Evolutionary conservation across 495 filamentous ascomycete genomes (phyloP), one percentile per base, ranked within the genome.

Genomic region (Tuber borchii): DNA sequence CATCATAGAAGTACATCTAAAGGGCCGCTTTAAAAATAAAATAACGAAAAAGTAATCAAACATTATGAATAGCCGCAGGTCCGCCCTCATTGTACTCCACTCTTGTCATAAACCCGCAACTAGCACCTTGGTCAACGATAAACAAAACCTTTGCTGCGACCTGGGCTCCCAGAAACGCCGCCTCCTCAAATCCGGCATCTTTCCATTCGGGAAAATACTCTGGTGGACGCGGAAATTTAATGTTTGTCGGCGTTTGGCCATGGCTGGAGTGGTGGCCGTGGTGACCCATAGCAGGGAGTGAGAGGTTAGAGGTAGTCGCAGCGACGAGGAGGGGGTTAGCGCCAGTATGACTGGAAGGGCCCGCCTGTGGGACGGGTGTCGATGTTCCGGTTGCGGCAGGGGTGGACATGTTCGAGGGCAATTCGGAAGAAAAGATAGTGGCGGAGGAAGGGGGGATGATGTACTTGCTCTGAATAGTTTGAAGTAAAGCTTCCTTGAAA

Each of bases 141-240:
- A 86, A 87, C 43, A 86, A 71, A 12, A 85, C 84, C 78, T 85
- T 85, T 1, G 84, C 86, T 10, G 86, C 85, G 26, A 87, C 83
- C 74, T 86, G 86, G 9, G 85, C 83, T 0, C 85, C 83, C 78
- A 83, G 70, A 46, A 83, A 83, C 19, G 71, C 78, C 26, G 77
- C 81, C 56, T 83, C 81, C 56, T 83, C 81, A 34, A 84, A 92
- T 26, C 91, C 91, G 26, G 90, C 88, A 80, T 97, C 94, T 77
- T 93, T 93, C 93, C 93, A 98, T 82, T 97, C 95, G 16, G 92
- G 88, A 81, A 97, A 92, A 82, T 98, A 98, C 70, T 93, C 90
- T 2, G 95, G 94, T 74, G 91, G 87, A 76, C 89, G 90, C 17
- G 92, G 87, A 37, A 90, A 85, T 85, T 93, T 95, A 84, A 97